Base-by-base conservation (phyloP, 345 rosid genomes). In the Brassica nigra region DNA sequence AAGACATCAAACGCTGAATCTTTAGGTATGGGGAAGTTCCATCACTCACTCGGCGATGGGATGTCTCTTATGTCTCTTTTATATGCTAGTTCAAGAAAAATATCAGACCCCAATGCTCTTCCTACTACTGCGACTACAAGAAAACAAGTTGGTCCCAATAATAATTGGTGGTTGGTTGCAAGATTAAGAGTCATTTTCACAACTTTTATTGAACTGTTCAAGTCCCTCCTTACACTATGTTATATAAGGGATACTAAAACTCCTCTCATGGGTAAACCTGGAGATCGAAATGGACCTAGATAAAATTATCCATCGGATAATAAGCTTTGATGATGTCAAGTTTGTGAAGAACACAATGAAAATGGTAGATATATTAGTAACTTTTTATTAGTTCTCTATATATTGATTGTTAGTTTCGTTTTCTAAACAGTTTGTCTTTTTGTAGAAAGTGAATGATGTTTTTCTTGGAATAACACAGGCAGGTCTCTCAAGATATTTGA, bases 261-360 rank as follows among this genome's bases (percentile, higher is more conserved):
- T 63, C 90, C 92, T 14, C 31, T 54, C 61, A 54, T 54, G 61
- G 27, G 61, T 54, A 54, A 54, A 54, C 27, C 61, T 6, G 61
- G 61, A 54, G 61, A 52, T n/a, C 20, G 57, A 54, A 54, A 54
- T 16, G 61, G 61, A 54, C 61, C 61, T 54, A 54, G 75, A 78
- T n/a, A 59, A 36, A 80, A 27, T 81, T 82, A 88, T 88, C 57
- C 85, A 88, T 76, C 78, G 80, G 34, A 84, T 74, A 0, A 72
- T 75, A 12, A 75, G 78, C 55, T 66, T 66, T 39, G 55, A 89
- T 66, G 93, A 92, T 77, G 86, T 92, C 70, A 90, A 74, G 30
- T 64, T 74, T 1, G 62, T 74, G 69, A 74, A 74, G 62, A 74
- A 62, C 29, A 16, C 31, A 29, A 42, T 74, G 62, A 44, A 74